Base-by-base conservation (phyloP, 768 basidiomycete species). In the Macrolepiota albuminosa region DNA sequence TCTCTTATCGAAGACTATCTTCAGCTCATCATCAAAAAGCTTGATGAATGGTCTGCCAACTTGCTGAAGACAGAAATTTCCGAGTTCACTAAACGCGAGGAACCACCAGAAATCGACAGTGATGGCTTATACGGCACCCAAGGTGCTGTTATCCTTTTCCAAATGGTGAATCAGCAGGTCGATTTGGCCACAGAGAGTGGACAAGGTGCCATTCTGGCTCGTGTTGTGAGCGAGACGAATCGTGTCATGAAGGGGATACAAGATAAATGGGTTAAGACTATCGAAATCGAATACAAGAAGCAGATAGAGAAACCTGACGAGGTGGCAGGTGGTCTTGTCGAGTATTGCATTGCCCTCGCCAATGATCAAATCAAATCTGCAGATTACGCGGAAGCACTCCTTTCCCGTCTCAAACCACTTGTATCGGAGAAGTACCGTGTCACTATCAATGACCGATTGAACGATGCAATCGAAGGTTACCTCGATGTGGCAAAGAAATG, bases 351-450 rank as follows among this genome's bases (percentile, higher is more conserved):
- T 69, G 96, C 95, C 14, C 84, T 98, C 31, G 95, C 95, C 56
- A 98, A 98, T 74, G 97, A 98, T 75, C 95, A 96, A 73, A 87
- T 98, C 75, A 95, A 95, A 73, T 91, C 88, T 11, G 97, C 96
- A 11, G 95, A 98, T 71, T 95, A 89, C 67, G 86, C 90, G 18
- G 97, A 98, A 74, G 84, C 88, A 2, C 81, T 98, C 2, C 84
- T 91, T 26, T 85, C 81, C 10, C 87, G 96, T 33, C 76, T 98
- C 29, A 96, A 98, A 74, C 86, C 90, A 1, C 84, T 98, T 51
- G 95, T 98, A 5, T 93, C 91, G 9, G 88, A 91, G 68, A 98
- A 98, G 75, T 98, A 98, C 72, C 81, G 88, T 47, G 80, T 76
- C 14, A 79, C 84, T 6, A 96, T 98, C 67, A 87, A 84, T 64